phyloP scores from a whole-genome alignment of 2,329 filamentous ascomycete genomes.

The Coniochaeta hoffmannii region DNA sequence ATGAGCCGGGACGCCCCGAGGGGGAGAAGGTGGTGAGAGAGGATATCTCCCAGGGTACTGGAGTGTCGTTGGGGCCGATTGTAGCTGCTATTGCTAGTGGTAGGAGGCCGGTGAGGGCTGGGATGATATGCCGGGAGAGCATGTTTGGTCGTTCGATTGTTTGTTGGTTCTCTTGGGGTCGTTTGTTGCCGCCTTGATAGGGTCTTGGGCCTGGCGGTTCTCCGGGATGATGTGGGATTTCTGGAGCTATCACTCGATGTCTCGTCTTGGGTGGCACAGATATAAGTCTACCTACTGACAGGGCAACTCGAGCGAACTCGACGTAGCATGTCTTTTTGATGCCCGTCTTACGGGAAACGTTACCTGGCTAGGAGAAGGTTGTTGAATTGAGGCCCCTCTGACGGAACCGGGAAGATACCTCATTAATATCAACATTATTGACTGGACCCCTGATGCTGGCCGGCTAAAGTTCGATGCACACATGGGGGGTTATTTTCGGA shows the following conservation, averaged over 20 bases:
- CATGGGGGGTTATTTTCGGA: background rate
- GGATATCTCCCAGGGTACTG: conserved; percentile 18
- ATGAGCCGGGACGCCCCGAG: conserved; percentile 16
- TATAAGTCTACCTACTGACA: background rate
- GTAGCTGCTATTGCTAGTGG: background rate
- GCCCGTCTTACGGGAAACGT: conserved; percentile 1
- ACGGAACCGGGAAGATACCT: background rate
- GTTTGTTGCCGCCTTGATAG: too few relatives aligned
- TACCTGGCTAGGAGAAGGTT: background rate
- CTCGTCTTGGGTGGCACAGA: background rate
- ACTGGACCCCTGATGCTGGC: background rate
- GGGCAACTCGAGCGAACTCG: background rate
- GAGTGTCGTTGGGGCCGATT: background rate
- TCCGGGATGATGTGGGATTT: too few relatives aligned
- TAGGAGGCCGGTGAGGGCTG: background rate
- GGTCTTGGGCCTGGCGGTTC: too few relatives aligned
- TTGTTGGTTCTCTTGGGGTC: too few relatives aligned
- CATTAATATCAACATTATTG: background rate
- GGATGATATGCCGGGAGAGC: background rate
- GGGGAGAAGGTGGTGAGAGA: conserved; percentile 15
- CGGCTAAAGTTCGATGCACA: background rate
- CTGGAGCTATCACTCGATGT: background rate
- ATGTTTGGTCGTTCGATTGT: background rate
- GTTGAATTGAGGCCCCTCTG: background rate
- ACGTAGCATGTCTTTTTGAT: background rate